phyloP scores from a whole-genome alignment of 2,329 filamentous ascomycete genomes.

The Colletotrichum cuscutae region DNA sequence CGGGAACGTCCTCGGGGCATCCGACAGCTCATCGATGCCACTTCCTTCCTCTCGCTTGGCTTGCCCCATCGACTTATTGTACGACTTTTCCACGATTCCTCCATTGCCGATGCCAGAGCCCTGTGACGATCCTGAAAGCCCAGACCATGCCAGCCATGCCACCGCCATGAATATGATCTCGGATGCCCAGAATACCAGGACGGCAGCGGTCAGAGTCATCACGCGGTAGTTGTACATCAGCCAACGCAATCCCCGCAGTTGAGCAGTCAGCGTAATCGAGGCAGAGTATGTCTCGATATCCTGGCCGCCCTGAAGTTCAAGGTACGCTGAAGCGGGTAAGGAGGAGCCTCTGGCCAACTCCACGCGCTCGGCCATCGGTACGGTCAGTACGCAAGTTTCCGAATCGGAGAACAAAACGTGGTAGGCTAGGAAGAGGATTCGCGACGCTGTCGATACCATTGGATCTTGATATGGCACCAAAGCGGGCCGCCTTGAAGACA shows the following conservation, averaged over 20 bases:
- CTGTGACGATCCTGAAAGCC: conserved; percentile 27
- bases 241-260: conserved; percentile 81
- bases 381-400: conserved; percentile 71
- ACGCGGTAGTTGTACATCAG: conserved; percentile 88
- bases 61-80: not conserved
- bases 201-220: conserved; percentile 75
- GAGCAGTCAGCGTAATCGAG: conserved; percentile 75
- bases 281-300: conserved; percentile 81
- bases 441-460: conserved; percentile 70
- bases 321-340: conserved; percentile 58
- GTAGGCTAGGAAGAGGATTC: conserved; percentile 72
- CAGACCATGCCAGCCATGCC: conserved; percentile 70
- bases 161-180: conserved; percentile 75
- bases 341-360: conserved; percentile 62
- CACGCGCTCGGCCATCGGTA: conserved; percentile 80
- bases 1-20: conserved; percentile 56
- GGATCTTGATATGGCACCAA: conserved; percentile 84
- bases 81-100: conserved; percentile 19
- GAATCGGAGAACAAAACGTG: conserved; percentile 73
- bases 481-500: conserved; percentile 76
- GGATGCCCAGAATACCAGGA: conserved; percentile 78
- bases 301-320: conserved; percentile 76
- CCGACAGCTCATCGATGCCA: conserved; percentile 47
- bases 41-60: conserved; percentile 43
- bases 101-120: conserved; percentile 36